A percentile compares a stretch with the other conserved stretches of the same genome.
These are phyloP conservation scores for Thelonectria rubi DNA, from an alignment of 2,329 filamentous ascomycete genomes.

Conservation along the genomic window DNA sequence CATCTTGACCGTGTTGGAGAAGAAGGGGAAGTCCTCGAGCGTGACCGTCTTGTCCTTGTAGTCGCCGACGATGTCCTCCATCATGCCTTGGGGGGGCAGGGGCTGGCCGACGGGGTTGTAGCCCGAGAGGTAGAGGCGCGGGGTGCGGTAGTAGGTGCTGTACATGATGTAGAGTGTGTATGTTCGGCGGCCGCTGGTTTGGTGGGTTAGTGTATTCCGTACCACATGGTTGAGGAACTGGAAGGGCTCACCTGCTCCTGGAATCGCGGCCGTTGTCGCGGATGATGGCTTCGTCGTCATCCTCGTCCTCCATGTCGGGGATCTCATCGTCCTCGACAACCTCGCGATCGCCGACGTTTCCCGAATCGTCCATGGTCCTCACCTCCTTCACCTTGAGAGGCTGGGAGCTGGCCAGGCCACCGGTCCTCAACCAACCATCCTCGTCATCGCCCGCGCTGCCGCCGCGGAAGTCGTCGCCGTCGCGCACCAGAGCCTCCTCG, in stretches of 20 bases:
- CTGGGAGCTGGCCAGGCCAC: constrained; percentile 78
- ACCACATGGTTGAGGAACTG: background rate
- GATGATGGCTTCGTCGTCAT: constrained; percentile 97
- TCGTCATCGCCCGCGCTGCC: constrained; percentile 68
- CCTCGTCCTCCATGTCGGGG: constrained; percentile 98
- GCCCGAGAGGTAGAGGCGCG: constrained; percentile 92
- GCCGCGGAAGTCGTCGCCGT: constrained; percentile 72
- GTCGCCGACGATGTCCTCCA: constrained; percentile 95
- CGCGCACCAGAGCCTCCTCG: constrained; percentile 86
- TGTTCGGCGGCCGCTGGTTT: constrained; percentile 79
- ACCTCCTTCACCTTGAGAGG: constrained; percentile 83
- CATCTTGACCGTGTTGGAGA: constrained; percentile 91
- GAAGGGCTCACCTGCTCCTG: constrained; percentile 54
- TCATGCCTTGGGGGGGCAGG: constrained; percentile 85
- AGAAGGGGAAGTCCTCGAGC: constrained; percentile 96
- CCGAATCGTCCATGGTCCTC: constrained; percentile 86
- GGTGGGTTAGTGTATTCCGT: background rate
- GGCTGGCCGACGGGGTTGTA: constrained; percentile 84
- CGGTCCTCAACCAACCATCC: constrained; percentile 92
- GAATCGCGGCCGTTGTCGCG: constrained; percentile 68
- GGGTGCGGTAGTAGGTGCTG: constrained; percentile 94
- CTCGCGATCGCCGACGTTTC: constrained; percentile 81
- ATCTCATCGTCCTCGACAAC: constrained; percentile 82
- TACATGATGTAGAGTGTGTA: constrained; percentile 99
- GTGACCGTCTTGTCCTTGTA: constrained; percentile 99